Conservation (phyloP, 1,284 basidiomycete genomes). For the Singerocomus inundabilis region DNA sequence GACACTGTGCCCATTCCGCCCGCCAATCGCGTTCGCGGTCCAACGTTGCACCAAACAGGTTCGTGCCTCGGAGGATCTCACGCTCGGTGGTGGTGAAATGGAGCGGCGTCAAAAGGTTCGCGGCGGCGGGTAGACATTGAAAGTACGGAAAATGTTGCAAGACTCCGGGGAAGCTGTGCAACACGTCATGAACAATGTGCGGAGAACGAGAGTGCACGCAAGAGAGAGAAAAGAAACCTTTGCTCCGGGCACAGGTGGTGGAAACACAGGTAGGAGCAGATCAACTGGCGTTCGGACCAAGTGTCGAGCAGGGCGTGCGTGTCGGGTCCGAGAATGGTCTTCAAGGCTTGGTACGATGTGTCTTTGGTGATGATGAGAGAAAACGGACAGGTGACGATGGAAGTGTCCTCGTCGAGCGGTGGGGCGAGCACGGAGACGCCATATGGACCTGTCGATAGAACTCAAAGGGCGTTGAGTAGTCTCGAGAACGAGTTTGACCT, state of each 20-base stretch:
- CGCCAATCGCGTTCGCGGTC: conserved; percentile 62
- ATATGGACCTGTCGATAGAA: conserved; percentile 38
- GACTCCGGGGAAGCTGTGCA: conserved; percentile 16
- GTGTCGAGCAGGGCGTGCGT: conserved; percentile 23
- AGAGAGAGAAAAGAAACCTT: conserved; percentile 19
- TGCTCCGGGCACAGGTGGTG: conserved; percentile 57
- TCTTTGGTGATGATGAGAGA: conserved; percentile 66
- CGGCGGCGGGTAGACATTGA: conserved; percentile 56
- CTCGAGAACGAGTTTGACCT: conserved; percentile 3
- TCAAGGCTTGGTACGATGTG: conserved; percentile 45
- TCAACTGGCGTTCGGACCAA: conserved; percentile 72
- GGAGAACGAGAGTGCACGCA: conserved; percentile 3
- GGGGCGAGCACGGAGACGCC: conserved; percentile 62
- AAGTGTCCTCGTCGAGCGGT: conserved; percentile 49
- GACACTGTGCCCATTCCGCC: conserved; percentile 58
- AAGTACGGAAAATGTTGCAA: conserved; percentile 66
- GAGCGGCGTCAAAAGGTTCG: conserved; percentile 69
- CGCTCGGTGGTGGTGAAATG: conserved; percentile 68
- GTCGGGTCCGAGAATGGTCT: conserved; percentile 36
- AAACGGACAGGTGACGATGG: conserved; percentile 75
- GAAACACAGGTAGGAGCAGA: conserved; percentile 68
- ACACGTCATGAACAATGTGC: conserved; percentile 31
- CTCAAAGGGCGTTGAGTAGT: not conserved
- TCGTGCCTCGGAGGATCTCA: conserved; percentile 68
- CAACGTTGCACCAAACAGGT: conserved; percentile 69